Evolutionary conservation across 805 yeast species (phyloP), one percentile per base, ranked within the genome.

Genomic region (Blastobotrys peoriensis): DNA sequence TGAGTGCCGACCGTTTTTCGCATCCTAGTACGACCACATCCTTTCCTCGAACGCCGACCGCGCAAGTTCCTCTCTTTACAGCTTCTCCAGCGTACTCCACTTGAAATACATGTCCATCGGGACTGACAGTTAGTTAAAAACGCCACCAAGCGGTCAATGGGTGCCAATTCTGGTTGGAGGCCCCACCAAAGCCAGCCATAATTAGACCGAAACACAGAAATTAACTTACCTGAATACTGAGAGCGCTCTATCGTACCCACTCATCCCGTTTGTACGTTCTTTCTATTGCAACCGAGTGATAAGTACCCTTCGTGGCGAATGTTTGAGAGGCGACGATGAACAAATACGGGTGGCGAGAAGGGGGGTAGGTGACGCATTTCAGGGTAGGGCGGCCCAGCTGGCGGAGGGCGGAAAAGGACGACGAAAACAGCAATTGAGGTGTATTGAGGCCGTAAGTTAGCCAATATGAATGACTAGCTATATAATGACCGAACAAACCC

Each of bases 241-340:
- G 59, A 91, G 77, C 46, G 98, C 98, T 76, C 98, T 81, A 68
- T 91, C 98, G 95, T 91, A 91, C 51, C 98, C 98, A 75, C 96
- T 86, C 98, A 91, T 91, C 38, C 15, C 30, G 30, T 25, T 59
- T 33, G 18, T 36, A n/a, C 39, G 36, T 16, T 25, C 10, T n/a
- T 18, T 20, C 40, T n/a, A 38, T 22, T 38, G 15, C 15, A 16
- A 33, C 15, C 9, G 25, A 21, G 17, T 23, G 10, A 10, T 8
- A 21, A 6, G 15, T n/a, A 6, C 36, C 15, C 17, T 33, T 8
- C 36, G 18, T n/a, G 18, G 18, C 18, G 36, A 33, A 33, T 33
- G 10, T 25, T 25, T 8, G 8, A 25, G 30, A 25, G 30, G 30
- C 30, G 30, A 25, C 8, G 10, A 8, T 25, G 30, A 25, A 25